These are phyloP conservation scores for Mycosarcoma maydis DNA, from an alignment of 1,284 basidiomycete species.

Conservation along the genomic window DNA sequence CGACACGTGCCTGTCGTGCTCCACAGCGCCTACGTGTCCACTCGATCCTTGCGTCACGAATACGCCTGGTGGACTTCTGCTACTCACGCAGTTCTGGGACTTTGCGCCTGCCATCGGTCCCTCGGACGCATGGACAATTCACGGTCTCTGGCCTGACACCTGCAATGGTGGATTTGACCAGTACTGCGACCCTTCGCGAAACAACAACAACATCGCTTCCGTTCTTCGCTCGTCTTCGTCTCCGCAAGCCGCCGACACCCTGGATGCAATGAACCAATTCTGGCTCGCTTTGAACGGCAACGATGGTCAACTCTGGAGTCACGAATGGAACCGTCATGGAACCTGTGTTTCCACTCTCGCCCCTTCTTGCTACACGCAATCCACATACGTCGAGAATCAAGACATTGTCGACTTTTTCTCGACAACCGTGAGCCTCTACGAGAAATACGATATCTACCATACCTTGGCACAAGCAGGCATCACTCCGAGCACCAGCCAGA, in stretches of 20 bases:
- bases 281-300: constrained; percentile 49
- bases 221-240: constrained; percentile 15
- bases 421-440: constrained; percentile 30
- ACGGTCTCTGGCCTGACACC: constrained; percentile 53
- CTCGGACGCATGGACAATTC: constrained; percentile 46
- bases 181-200: constrained; percentile 39
- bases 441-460: constrained; percentile 31
- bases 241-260: constrained; percentile 12
- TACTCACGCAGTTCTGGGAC: constrained; percentile 54
- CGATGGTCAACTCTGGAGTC: constrained; percentile 38
- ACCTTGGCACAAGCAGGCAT: constrained; percentile 33
- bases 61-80: constrained; percentile 48
- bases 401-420: constrained; percentile 54
- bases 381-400: constrained; percentile 10
- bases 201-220: constrained; percentile 24
- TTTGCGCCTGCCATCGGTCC: constrained; percentile 48
- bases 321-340: constrained; percentile 53
- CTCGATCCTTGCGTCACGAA: constrained; percentile 43
- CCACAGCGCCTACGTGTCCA: constrained; percentile 15
- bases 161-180: constrained; percentile 40
- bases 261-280: constrained; percentile 53
- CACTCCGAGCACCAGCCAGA: constrained; percentile 10
- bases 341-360: constrained; percentile 47
- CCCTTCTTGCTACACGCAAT: constrained; percentile 35
- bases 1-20: constrained; percentile 32